Base-by-base conservation (phyloP, 257 asterid genomes). In the Gardenia jasminoides region DNA sequence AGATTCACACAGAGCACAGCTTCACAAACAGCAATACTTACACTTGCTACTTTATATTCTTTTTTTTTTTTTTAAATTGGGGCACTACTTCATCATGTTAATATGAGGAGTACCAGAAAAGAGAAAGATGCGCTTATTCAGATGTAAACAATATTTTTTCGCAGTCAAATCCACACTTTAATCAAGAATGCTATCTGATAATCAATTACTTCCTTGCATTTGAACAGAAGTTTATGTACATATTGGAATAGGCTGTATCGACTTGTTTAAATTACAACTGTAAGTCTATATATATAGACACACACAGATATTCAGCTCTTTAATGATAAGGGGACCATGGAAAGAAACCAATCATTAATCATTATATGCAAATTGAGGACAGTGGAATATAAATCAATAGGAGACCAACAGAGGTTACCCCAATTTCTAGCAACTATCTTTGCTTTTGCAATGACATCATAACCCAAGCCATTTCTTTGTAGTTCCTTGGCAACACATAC, bases 401-500 rank as follows among this genome's bases (percentile, higher is more conserved):
- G 67, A 56, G 39, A 69, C 39, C 20, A 77, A 50, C 75, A 47
- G 67, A n/a, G 13, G 82, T 84, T 87, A 95, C 98, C 98, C 99
- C 96, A 91, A 1, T 90, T 88, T 86, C 89, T 81, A 76, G 99
- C 97, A 85, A 93, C 91, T 61, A 30, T 83, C 86, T 84, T 92
- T 20, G 97, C 87, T 84, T 85, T 89, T 31, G 88, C 88, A 78
- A 95, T 86, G 67, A 95, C 88, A 78, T 91, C 92, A 74, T 83
- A 87, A 46, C 96, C 99, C 82, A 95, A 85, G 67, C 98, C 98
- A 78, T 90, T 91, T 78, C 97, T 89, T 4, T 88, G 97, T 82
- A 93, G 82, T 84, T 95, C 99, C 62, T 83, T 81, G 61, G 99
- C 99, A 78, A 93, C 98, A 76, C 97, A 93, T 72, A 95, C 97